Conservation (phyloP, 305 asterid species). For the Fraxinus dipetala region DNA sequence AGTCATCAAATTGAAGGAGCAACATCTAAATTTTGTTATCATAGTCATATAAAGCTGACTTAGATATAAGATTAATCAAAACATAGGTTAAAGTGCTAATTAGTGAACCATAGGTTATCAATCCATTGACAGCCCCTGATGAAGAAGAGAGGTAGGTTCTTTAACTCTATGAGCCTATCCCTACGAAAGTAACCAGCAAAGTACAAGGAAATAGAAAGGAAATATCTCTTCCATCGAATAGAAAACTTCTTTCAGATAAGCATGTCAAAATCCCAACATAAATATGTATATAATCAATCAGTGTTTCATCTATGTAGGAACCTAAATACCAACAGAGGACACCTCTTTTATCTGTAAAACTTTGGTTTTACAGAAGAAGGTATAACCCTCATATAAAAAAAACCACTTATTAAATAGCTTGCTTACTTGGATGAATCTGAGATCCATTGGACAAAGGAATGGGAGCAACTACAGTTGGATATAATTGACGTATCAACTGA, state of each 20-base stretch:
- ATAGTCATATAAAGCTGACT: not conserved
- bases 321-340: not conserved
- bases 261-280: not conserved
- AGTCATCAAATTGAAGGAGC: not conserved
- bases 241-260: not conserved
- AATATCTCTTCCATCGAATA: not conserved
- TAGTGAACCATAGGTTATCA: not conserved
- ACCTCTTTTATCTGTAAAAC: not conserved
- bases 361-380: no score
- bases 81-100: not conserved
- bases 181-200: not conserved
- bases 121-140: not conserved
- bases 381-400: not conserved
- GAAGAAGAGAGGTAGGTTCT: not conserved
- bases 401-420: conserved; percentile 15
- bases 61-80: not conserved
- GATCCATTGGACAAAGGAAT: conserved; percentile 46
- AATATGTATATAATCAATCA: not conserved
- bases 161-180: not conserved
- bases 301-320: not conserved
- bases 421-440: conserved; percentile 48
- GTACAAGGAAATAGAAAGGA: not conserved
- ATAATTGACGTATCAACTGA: conserved; percentile 48
- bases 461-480: conserved; percentile 38
- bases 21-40: not conserved